Conservation (phyloP, 2,329 filamentous ascomycete species). For the Annulohypoxylon truncatum region DNA sequence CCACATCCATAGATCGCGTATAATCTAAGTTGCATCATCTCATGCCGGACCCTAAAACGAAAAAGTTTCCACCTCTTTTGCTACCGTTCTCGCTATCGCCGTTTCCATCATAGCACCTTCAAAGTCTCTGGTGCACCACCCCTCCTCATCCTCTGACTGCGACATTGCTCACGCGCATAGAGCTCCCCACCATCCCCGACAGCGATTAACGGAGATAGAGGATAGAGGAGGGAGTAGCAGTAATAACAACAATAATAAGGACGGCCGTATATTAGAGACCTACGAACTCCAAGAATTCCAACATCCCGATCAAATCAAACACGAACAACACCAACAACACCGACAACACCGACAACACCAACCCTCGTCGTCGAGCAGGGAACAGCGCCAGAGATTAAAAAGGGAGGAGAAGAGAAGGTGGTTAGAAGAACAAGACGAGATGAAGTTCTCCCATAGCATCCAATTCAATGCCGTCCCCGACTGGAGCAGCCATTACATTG, state of each 20-base stretch:
- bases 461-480: slow-evolving; percentile 99
- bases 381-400: slow-evolving; percentile 56
- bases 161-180: slow-evolving; percentile 40
- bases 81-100: background rate
- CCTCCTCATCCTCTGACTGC: slow-evolving; percentile 51
- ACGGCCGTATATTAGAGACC: slow-evolving; percentile 19
- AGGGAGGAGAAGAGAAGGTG: slow-evolving; percentile 72
- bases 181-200: slow-evolving; percentile 35
- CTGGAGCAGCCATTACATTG: slow-evolving; percentile 98
- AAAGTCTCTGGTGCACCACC: slow-evolving; percentile 39
- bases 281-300: slow-evolving; percentile 47
- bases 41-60: slow-evolving; percentile 12
- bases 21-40: slow-evolving; percentile 18
- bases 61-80: slow-evolving; percentile 2
- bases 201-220: slow-evolving; percentile 37
- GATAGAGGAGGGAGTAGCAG: slow-evolving; percentile 47
- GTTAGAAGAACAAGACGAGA: slow-evolving; percentile 82
- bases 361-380: slow-evolving; percentile 40
- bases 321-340: slow-evolving; percentile 49
- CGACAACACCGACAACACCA: slow-evolving; percentile 2
- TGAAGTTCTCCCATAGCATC: slow-evolving; percentile 99
- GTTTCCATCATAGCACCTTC: slow-evolving; percentile 45
- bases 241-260: background rate
- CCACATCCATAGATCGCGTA: slow-evolving; percentile 8
- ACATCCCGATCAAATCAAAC: slow-evolving; percentile 50